Percentiles rank a stretch among this genome's conserved stretches.
phyloP scores from a whole-genome alignment of 2,329 filamentous ascomycete species.

The Stenocarpella maydis region DNA sequence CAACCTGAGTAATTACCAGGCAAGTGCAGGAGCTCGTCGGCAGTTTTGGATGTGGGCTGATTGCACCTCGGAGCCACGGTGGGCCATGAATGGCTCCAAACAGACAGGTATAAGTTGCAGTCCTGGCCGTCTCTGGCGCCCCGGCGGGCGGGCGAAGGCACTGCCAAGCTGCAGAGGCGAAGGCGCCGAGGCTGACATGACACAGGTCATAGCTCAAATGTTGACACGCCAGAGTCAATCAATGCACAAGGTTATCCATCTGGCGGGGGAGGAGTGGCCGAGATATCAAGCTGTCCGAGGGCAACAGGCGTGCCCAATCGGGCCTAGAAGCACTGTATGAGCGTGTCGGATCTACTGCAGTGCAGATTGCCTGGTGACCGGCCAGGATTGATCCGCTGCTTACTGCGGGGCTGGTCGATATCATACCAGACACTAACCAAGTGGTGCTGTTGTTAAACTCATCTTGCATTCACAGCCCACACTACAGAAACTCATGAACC shows the following conservation, averaged over 20 bases:
- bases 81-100: no score
- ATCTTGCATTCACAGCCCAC: background rate
- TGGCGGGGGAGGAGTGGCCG: background rate
- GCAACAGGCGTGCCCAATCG: background rate
- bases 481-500: background rate
- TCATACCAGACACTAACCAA: background rate
- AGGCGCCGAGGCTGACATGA: background rate
- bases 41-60: no score
- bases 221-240: background rate
- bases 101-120: no score
- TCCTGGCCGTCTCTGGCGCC: background rate
- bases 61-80: no score
- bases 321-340: background rate
- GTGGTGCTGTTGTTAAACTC: background rate
- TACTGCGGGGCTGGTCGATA: conserved; percentile 3
- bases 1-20: no score
- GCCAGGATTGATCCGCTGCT: conserved; percentile 21
- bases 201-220: background rate
- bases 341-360: background rate
- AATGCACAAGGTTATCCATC: background rate
- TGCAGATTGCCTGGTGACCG: background rate
- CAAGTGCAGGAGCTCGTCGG: no score
- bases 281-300: background rate
- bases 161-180: background rate
- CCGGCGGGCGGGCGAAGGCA: background rate